Conservation (phyloP, 1,284 basidiomycete species). For the Ceratobasidium sp. region DNA sequence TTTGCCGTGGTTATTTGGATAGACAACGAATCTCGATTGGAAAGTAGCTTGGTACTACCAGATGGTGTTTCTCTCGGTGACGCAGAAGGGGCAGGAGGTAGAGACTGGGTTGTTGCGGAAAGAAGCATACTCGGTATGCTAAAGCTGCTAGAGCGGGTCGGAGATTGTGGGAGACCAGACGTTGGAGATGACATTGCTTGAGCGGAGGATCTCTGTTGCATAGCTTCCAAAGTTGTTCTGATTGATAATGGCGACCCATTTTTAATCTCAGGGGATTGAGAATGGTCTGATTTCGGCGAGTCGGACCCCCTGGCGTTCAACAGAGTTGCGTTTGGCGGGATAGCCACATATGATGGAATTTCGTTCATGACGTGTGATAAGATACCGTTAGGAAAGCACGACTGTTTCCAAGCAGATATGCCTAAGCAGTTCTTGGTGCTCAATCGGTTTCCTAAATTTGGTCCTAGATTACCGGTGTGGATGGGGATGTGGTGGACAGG, state of each 20-base stretch:
- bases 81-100: slow-evolving; percentile 27
- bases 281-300: background rate
- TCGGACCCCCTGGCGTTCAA: background rate
- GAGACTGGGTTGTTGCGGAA: slow-evolving; percentile 30
- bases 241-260: slow-evolving; percentile 13
- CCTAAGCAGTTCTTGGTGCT: background rate
- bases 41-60: slow-evolving; percentile 49
- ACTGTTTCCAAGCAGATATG: background rate
- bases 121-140: slow-evolving; percentile 40
- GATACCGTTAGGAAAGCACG: background rate
- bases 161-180: slow-evolving; percentile 13
- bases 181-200: slow-evolving; percentile 14
- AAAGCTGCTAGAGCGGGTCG: slow-evolving; percentile 17
- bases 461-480: too few species aligned
- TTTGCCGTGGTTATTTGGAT: slow-evolving; percentile 74
- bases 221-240: slow-evolving; percentile 23
- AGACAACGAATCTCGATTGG: slow-evolving; percentile 68
- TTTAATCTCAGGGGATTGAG: slow-evolving; percentile 11
- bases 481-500: too few species aligned
- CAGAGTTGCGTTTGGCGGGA: slow-evolving; percentile 36
- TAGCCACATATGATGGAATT: slow-evolving; percentile 38
- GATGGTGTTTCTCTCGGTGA: slow-evolving; percentile 17
- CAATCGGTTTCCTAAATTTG: too few species aligned
- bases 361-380: background rate
- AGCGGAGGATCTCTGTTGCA: slow-evolving; percentile 31